Evolutionary conservation across 805 yeast species (phyloP).

Genomic region (Metschnikowia picachoensis): DNA sequence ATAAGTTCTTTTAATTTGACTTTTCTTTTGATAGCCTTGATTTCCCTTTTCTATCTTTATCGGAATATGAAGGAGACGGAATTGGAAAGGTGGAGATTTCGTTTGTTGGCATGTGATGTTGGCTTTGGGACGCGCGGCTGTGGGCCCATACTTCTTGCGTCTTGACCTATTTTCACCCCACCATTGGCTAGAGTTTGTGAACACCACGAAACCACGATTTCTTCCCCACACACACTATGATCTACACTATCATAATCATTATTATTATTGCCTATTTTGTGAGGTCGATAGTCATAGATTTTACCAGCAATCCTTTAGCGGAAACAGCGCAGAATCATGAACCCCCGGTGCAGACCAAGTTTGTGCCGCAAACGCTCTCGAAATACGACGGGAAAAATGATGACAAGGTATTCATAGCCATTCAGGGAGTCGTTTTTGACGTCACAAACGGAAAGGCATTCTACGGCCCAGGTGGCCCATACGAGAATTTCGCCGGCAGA

Average conservation of each 20-base stretch:
- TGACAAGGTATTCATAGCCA: slow-evolving; percentile 77
- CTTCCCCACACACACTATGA: slow-evolving; percentile 9
- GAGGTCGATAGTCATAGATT: slow-evolving; percentile 24
- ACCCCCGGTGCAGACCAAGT: slow-evolving; percentile 45
- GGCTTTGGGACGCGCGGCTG: neutral
- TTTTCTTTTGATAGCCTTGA: too few species aligned
- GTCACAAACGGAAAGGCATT: slow-evolving; percentile 75
- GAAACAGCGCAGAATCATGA: slow-evolving; percentile 20
- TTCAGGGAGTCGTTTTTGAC: slow-evolving; percentile 83
- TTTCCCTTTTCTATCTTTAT: too few species aligned
- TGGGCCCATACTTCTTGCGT: neutral
- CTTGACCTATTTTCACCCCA: slow-evolving; percentile 8
- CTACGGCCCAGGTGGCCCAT: slow-evolving; percentile 96
- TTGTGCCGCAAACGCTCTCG: slow-evolving; percentile 70
- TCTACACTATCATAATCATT: slow-evolving; percentile 29
- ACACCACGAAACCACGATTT: neutral
- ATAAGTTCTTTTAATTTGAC: too few species aligned
- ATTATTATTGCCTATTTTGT: slow-evolving; percentile 30
- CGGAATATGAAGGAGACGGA: too few species aligned
- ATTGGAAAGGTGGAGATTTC: neutral
- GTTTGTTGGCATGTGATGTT: neutral
- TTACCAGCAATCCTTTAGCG: slow-evolving; percentile 27
- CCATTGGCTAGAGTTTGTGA: slow-evolving; percentile 4
- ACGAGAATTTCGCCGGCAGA: slow-evolving; percentile 90
- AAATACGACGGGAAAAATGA: slow-evolving; percentile 80